Evolutionary conservation across 305 asterid genomes (phyloP), one percentile per base, ranked within the genome.

Genomic region (Fraxinus nigra): DNA sequence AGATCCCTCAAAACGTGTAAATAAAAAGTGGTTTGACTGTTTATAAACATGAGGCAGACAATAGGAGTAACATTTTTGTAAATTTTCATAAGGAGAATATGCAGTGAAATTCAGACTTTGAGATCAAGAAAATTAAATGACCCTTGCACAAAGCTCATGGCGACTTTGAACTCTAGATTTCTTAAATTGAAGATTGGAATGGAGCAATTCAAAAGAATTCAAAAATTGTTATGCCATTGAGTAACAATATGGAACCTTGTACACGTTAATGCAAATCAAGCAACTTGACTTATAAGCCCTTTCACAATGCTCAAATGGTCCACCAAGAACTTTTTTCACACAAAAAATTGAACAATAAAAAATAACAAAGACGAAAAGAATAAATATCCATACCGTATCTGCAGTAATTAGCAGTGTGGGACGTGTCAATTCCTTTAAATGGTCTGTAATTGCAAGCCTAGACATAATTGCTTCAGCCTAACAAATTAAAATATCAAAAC

Each of bases 321-420:
- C 28, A 65, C 69, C 65, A 48, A 37, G 78, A 63, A 85, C 59
- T 3, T 73, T 11, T 20, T 20, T 22, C 35, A 65, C 11, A 26
- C 33, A 75, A 40, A 35, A 38, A 22, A 63, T 9, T 9, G 32
- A 63, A 24, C 72, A 72, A 7, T 35, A 26, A 79, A 22, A 83
- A 40, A 70, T 37, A 11, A 65, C 33, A 11, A 37, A 35, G 16
- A 79, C 26, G 14, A 76, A 76, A 51, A 76, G 59, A 46, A 78
- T 16, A 78, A 80, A 35, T 61, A 70, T 84, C 85, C 92, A 85
- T 93, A 93, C 98, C 81, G 97, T 91, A 80, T 94, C 97, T 84
- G 97, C 97, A 82, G 98, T 94, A 46, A 94, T 89, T 83, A 94
- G 85, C 82, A 94, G 87, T 54, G 92, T 87, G 67, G 97, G 90